A percentile compares a stretch with the other conserved stretches of the same genome.
Conservation (phyloP, 192 early-diverging fungal genomes). For the Dispira parvispora region DNA sequence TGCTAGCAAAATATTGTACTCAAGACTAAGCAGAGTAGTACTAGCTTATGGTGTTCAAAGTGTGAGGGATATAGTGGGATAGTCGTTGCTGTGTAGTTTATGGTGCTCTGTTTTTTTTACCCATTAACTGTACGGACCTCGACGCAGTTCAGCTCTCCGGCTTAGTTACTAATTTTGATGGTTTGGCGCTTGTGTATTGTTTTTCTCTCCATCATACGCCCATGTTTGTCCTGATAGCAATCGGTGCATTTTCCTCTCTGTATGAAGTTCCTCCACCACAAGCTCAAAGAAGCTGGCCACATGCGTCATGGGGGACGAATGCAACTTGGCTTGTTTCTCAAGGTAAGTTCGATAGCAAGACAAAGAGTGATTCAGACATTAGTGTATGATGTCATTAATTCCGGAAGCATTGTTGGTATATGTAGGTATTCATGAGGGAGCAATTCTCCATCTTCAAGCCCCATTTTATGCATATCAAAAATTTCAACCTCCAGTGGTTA, state of each 20-base stretch:
- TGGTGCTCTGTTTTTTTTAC: no score
- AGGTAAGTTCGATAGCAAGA: constrained; percentile 20
- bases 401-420: not conserved
- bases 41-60: not conserved
- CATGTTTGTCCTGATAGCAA: constrained; percentile 17
- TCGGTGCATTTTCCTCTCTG: constrained; percentile 73
- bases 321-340: constrained; percentile 88
- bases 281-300: constrained; percentile 58
- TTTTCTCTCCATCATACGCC: no score
- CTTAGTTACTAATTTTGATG: no score
- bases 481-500: no score
- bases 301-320: constrained; percentile 75
- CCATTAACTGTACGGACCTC: no score
- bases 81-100: no score
- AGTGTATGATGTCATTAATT: no score
- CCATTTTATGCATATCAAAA: not conserved
- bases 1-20: no score
- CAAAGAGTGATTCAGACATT: no score
- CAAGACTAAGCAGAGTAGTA: no score
- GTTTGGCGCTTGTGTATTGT: no score
- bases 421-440: not conserved
- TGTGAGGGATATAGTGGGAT: not conserved
- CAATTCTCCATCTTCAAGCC: not conserved
- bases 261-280: constrained; percentile 67
- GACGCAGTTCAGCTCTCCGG: no score